Evolutionary conservation across 1,139 yeast species (phyloP).

Genomic region (Pichia sorboxylosa): DNA sequence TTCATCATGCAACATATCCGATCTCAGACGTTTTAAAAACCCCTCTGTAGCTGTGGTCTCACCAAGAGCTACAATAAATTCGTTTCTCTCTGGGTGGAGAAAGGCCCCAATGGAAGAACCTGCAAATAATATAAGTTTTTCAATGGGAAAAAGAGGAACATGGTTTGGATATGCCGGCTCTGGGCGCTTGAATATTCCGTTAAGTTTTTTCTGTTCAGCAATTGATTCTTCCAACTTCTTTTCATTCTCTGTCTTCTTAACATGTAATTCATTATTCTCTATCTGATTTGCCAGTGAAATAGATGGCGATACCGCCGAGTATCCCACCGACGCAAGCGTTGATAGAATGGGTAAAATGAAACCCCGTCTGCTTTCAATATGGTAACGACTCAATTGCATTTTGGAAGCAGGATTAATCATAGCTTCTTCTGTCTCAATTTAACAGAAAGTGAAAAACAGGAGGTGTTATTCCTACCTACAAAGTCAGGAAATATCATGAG

Average conservation of each 20-base stretch:
- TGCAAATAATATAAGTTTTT: conserved; percentile 50
- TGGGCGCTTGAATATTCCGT: conserved; percentile 26
- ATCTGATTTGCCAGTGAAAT: conserved; percentile 46
- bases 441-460: too few relatives aligned
- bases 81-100: conserved; percentile 70
- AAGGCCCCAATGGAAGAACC: conserved; percentile 80
- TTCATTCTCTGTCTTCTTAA: conserved; percentile 26
- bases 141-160: conserved; percentile 58
- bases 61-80: conserved; percentile 84
- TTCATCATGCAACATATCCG: conserved; percentile 63
- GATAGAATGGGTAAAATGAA: conserved; percentile 14
- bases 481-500: too few relatives aligned
- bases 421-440: too few relatives aligned
- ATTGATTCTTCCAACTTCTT: conserved; percentile 17
- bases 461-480: too few relatives aligned
- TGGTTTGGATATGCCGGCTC: conserved; percentile 63
- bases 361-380: conserved; percentile 6
- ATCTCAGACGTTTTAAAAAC: conserved; percentile 50
- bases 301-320: conserved; percentile 30
- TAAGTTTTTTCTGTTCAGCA: conserved; percentile 7
- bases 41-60: conserved; percentile 77
- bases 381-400: too few relatives aligned
- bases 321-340: conserved; percentile 20
- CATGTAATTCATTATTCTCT: conserved; percentile 43
- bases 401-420: too few relatives aligned